phyloP scores from a whole-genome alignment of 345 rosid genomes.

The Melaleuca alternifolia region DNA sequence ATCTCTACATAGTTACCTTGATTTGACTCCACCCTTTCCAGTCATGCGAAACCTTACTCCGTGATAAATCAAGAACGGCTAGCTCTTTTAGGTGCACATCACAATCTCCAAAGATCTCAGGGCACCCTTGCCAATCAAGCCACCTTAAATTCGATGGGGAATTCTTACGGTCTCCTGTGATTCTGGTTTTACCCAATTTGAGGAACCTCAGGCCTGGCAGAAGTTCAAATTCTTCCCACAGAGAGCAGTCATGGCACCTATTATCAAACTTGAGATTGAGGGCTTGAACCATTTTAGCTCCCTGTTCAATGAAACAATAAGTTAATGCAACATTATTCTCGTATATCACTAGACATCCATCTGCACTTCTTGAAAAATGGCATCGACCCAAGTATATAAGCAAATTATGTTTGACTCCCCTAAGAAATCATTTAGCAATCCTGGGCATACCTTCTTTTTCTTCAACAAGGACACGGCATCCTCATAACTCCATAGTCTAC shows the following conservation, averaged over 20 bases:
- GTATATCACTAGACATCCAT: background rate
- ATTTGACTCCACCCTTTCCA: background rate
- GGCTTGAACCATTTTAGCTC: background rate
- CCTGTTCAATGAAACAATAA: background rate
- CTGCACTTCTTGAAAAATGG: background rate
- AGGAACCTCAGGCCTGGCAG: background rate
- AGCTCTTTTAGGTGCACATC: background rate
- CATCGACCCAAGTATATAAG: background rate
- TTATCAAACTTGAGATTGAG: background rate
- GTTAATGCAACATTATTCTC: no score
- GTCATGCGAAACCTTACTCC: background rate
- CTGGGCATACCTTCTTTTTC: fast-evolving
- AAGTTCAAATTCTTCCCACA: background rate
- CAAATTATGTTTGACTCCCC: background rate
- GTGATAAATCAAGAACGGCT: background rate
- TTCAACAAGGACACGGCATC: background rate
- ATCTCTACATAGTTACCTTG: background rate
- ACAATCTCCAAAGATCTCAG: background rate
- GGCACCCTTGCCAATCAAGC: background rate
- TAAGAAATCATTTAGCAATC: background rate
- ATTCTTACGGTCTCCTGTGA: background rate
- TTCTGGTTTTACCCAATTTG: background rate
- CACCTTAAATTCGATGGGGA: background rate
- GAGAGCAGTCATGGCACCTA: background rate
- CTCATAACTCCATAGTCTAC: background rate